Evolutionary conservation across 768 basidiomycete genomes (phyloP), one percentile per base, ranked within the genome.

Genomic region (Omphalotus guepiniiformis): DNA sequence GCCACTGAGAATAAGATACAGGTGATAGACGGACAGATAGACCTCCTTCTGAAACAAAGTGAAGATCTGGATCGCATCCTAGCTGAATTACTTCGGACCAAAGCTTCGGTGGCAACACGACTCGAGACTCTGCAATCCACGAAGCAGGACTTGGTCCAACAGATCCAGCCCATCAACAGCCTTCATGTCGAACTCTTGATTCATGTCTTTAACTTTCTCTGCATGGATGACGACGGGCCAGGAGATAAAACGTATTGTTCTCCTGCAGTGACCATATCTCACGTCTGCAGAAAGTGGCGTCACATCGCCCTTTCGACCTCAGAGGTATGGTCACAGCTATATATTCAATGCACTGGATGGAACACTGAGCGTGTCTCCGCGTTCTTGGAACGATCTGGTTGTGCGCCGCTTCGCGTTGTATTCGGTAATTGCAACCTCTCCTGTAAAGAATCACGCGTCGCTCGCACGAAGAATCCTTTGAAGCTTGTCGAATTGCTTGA

Each of bases 251-350:
- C 58, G 41, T 51, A 58, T 23, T 63, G 65, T 50, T 53, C 60
- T 29, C 60, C 69, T 12, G 64, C 74, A 2, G 58, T 77, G 26
- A 40, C 63, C 37, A 51, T 78, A 46, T 76, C 76, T 0, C 77
- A 78, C 46, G 73, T 78, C 23, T 79, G 72, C 55, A 66, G 61
- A 39, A 64, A 63, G 48, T 82, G 79, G 79, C 73, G 79, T 13
- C 55, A 53, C 23, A 60, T 78, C 23, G 68, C 70, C 4, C 60
- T 80, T 18, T 52, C 58, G 15, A 71, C 71, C 5, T 65, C 77
- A 3, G 46, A 53, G 6, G 64, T 81, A 16, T 82, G 79, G 79
- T 63, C 72, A 6, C 58, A 55, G 26, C 58, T 76, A 22, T 60
- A 56, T 8, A 64, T 61, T 46, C 58, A 58, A 42, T 62, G 57